These are phyloP conservation scores for Cryptococcus deneoformans DNA, from an alignment of 1,284 basidiomycete genomes.

Conservation along the genomic window DNA sequence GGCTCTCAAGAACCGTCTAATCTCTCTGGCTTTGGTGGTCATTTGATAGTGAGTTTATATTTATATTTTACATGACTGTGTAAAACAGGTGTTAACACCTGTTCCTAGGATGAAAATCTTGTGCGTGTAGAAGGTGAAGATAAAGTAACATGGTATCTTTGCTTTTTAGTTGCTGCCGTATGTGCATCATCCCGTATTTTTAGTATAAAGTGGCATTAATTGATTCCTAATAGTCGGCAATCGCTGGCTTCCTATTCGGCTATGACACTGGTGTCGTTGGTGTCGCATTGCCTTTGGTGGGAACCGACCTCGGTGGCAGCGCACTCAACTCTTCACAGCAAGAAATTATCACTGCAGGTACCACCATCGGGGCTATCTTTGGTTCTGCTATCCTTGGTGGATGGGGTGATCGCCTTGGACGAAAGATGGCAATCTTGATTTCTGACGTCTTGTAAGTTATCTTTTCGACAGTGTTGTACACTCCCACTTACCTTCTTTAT, in stretches of 20 bases:
- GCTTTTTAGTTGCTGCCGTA: constrained; percentile 28
- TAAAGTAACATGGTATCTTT: constrained; percentile 7
- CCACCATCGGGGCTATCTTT: constrained; percentile 23
- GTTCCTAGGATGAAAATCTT: constrained; percentile 22
- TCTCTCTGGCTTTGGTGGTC: background rate
- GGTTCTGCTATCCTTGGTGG: constrained; percentile 16
- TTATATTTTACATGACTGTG: too few species aligned
- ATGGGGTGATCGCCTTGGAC: constrained; percentile 16
- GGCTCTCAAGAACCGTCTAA: too few species aligned
- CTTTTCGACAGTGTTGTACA: too few species aligned
- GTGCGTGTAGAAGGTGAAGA: too few species aligned
- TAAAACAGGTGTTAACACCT: background rate
- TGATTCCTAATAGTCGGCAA: constrained; percentile 6
- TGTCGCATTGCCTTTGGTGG: constrained; percentile 16
- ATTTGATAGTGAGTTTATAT: background rate
- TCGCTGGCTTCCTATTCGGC: too few species aligned
- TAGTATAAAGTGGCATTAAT: background rate
- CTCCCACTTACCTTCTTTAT: too few species aligned
- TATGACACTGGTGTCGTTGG: constrained; percentile 10
- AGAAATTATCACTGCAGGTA: constrained; percentile 23
- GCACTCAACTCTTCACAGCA: constrained; percentile 9
- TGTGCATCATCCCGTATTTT: background rate
- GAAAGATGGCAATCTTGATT: constrained; percentile 19
- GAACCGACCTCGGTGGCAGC: constrained; percentile 10
- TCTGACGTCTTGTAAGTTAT: constrained; percentile 18